Evolutionary conservation across 2,329 filamentous ascomycete species (phyloP).

Genomic region (Trichoderma sp.): DNA sequence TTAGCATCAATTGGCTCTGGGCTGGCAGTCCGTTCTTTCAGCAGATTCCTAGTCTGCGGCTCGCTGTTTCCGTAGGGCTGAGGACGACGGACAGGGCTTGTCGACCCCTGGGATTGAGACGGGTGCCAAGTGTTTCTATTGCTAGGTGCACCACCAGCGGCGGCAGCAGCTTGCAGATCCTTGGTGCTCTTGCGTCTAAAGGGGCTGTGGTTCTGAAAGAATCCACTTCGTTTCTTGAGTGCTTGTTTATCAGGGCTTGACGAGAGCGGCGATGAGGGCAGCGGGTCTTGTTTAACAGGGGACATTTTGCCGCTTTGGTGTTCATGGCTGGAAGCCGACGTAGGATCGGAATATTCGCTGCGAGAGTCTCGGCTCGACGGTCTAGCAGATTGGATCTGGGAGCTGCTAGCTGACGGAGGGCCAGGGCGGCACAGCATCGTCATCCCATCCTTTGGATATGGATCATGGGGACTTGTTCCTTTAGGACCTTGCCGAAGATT

Average conservation of each 20-base stretch:
- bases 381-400: slow-evolving; percentile 58
- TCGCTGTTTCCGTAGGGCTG: slow-evolving; percentile 44
- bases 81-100: slow-evolving; percentile 44
- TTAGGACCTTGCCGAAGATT: slow-evolving; percentile 63
- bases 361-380: slow-evolving; percentile 85
- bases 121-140: slow-evolving; percentile 66
- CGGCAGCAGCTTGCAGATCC: slow-evolving; percentile 53
- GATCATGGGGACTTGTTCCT: slow-evolving; percentile 80
- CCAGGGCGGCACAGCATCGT: slow-evolving; percentile 91
- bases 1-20: slow-evolving; percentile 89
- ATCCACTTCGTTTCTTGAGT: slow-evolving; percentile 74
- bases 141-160: slow-evolving; percentile 34
- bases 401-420: slow-evolving; percentile 59
- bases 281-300: slow-evolving; percentile 67
- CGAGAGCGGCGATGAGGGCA: slow-evolving; percentile 50
- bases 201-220: slow-evolving; percentile 90
- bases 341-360: slow-evolving; percentile 88
- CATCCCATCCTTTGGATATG: slow-evolving; percentile 94
- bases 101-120: slow-evolving; percentile 37
- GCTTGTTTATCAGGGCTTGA: slow-evolving; percentile 67
- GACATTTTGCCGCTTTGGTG: slow-evolving; percentile 74
- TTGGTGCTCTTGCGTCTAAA: slow-evolving; percentile 93
- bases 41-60: slow-evolving; percentile 41
- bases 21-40: slow-evolving; percentile 58
- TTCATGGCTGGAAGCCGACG: slow-evolving; percentile 85